A percentile compares a stretch with the other conserved stretches of the same genome.
phyloP scores from a whole-genome alignment of 768 basidiomycete genomes.

The Leccinum disarticulatum region DNA sequence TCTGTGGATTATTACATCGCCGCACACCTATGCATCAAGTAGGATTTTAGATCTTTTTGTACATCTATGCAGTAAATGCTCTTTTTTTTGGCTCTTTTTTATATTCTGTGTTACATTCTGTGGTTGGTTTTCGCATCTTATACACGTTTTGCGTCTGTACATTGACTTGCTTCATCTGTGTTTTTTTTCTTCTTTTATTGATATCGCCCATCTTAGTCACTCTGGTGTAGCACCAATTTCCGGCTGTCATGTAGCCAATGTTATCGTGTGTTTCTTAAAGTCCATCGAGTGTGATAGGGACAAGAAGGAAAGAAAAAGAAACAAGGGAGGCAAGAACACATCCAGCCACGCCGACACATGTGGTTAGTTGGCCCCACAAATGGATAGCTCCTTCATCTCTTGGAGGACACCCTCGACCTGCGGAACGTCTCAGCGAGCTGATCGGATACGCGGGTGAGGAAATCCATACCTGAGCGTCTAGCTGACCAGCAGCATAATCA shows the following conservation, averaged over 20 bases:
- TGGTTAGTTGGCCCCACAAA: conserved; percentile 66
- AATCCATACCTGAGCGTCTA: conserved; percentile 80
- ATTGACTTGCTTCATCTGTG: conserved; percentile 3
- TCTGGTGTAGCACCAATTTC: conserved; percentile 21
- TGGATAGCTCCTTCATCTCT: conserved; percentile 95
- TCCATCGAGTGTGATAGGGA: background rate
- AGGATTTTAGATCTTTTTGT: conserved; percentile 24
- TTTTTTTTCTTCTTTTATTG: conserved; percentile 5
- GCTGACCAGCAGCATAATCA: conserved; percentile 94
- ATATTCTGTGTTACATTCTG: conserved; percentile 14
- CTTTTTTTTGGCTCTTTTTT: conserved; percentile 2
- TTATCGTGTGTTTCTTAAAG: conserved; percentile 3
- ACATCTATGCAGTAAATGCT: conserved; percentile 15
- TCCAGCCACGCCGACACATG: background rate
- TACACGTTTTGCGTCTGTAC: conserved; percentile 14
- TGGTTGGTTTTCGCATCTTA: background rate
- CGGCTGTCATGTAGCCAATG: conserved; percentile 14
- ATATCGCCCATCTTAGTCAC: conserved; percentile 14
- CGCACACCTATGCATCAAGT: conserved; percentile 17
- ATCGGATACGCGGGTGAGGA: background rate
- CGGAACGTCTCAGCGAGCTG: conserved; percentile 2
- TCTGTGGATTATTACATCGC: conserved; percentile 6
- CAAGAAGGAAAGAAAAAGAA: conserved; percentile 3
- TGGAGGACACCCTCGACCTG: conserved; percentile 95
- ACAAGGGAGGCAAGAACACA: conserved; percentile 1